A percentile compares a stretch with the other conserved stretches of the same genome.
phyloP scores from a whole-genome alignment of 2,329 filamentous ascomycete species.

The Fonsecaea pugnacius region DNA sequence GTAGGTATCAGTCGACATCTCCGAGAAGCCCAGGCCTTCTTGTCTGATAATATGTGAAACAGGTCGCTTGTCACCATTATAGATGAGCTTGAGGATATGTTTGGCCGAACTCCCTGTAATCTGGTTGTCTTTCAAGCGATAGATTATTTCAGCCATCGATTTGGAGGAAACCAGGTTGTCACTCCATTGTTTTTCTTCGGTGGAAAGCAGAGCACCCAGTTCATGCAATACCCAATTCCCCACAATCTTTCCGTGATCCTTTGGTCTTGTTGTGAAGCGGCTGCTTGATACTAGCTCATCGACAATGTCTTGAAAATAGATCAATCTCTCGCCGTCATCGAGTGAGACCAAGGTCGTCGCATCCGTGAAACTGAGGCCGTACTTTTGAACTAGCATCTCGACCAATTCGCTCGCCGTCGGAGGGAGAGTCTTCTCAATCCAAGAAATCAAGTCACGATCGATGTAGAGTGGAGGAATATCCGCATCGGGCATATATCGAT shows the following conservation, averaged over 20 bases:
- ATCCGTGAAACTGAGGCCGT: conserved; percentile 77
- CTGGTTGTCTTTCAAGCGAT: conserved; percentile 48
- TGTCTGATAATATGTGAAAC: conserved; percentile 61
- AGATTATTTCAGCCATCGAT: conserved; percentile 52
- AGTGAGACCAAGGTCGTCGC: conserved; percentile 77
- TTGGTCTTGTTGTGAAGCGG: conserved; percentile 38
- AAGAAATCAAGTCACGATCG: conserved; percentile 67
- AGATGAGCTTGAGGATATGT: conserved; percentile 60
- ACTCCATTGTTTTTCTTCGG: conserved; percentile 55
- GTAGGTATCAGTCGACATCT: conserved; percentile 62
- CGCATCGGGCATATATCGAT: conserved; percentile 97
- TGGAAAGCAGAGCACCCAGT: conserved; percentile 66
- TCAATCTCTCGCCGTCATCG: conserved; percentile 76
- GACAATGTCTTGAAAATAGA: conserved; percentile 69
- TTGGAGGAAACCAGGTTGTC: conserved; percentile 45
- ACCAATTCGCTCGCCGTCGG: conserved; percentile 73
- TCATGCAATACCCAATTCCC: conserved; percentile 78
- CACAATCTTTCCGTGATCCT: conserved; percentile 53
- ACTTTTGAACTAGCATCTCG: conserved; percentile 63
- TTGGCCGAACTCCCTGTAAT: conserved; percentile 65
- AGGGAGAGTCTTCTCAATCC: conserved; percentile 68
- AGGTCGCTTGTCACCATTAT: conserved; percentile 55
- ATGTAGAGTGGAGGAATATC: conserved; percentile 83
- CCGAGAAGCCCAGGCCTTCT: conserved; percentile 60
- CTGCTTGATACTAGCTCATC: conserved; percentile 42